Evolutionary conservation across 345 rosid species (phyloP).

Genomic region (Bruguiera sexangula): DNA sequence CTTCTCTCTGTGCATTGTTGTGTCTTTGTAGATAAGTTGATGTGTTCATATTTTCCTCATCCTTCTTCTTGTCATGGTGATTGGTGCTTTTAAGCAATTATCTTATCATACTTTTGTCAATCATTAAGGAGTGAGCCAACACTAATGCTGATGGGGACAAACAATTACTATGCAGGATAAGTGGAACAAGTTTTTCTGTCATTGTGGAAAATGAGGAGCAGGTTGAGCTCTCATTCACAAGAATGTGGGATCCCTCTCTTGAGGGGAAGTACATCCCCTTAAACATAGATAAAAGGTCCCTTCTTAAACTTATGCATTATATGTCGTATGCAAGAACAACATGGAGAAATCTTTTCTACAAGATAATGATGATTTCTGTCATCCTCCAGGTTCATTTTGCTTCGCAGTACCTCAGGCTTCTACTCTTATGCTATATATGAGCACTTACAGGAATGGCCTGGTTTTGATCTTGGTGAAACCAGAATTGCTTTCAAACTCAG

Average conservation of each 20-base stretch:
- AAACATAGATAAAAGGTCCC: slow-evolving; percentile 30
- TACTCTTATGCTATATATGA: slow-evolving; percentile 76
- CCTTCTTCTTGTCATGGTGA: neutral
- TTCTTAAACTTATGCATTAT: slow-evolving; percentile 12
- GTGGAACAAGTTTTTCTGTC: slow-evolving; percentile 23
- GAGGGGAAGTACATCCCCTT: slow-evolving; percentile 25
- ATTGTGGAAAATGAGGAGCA: slow-evolving; percentile 28
- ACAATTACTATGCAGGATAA: slow-evolving; percentile 29
- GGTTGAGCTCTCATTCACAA: slow-evolving; percentile 29
- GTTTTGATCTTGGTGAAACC: slow-evolving; percentile 67
- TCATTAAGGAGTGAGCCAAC: neutral
- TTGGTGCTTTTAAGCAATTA: neutral
- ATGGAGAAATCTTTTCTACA: neutral
- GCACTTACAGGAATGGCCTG: slow-evolving; percentile 75
- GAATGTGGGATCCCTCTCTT: slow-evolving; percentile 26
- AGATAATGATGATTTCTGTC: neutral
- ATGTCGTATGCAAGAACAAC: neutral
- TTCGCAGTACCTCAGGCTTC: slow-evolving; percentile 70
- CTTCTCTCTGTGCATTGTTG: too few species aligned
- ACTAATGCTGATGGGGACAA: slow-evolving; percentile 11
- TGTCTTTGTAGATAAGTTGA: too few species aligned
- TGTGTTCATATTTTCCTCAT: too few species aligned
- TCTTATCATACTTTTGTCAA: neutral
- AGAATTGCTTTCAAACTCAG: slow-evolving; percentile 83
- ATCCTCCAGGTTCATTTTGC: slow-evolving; percentile 55